A percentile compares a stretch with the other conserved stretches of the same genome.
These are phyloP conservation scores for Carnegiea gigantea DNA, from an alignment of 179 eudicot species.

Conservation along the genomic window DNA sequence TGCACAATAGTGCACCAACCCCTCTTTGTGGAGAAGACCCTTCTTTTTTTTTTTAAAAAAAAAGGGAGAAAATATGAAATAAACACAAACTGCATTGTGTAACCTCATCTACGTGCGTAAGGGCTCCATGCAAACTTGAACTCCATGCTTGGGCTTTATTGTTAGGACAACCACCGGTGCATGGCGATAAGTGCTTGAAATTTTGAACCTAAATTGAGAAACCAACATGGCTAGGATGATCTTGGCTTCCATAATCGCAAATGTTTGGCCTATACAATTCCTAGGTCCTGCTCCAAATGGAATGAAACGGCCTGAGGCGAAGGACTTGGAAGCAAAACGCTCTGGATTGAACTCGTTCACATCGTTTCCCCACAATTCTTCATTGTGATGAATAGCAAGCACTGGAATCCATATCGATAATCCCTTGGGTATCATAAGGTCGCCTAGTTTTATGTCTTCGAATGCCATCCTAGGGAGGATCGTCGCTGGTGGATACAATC, in stretches of 20 bases:
- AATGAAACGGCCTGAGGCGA: conserved; percentile 57
- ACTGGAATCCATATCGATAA: conserved; percentile 91
- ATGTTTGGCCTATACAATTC: conserved; percentile 81
- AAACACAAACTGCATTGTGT: neutral
- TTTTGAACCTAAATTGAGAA: conserved; percentile 50
- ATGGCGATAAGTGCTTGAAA: conserved; percentile 68
- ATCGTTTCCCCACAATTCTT: conserved; percentile 79
- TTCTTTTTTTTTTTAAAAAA: neutral
- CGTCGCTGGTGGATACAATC: conserved; percentile 85
- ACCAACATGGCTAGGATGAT: conserved; percentile 72
- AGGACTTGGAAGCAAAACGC: conserved; percentile 64
- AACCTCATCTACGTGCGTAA: conserved; percentile 23
- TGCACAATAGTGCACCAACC: conserved; percentile 19
- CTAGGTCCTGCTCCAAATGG: conserved; percentile 88
- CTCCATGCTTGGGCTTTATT: conserved; percentile 87
- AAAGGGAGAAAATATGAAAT: neutral
- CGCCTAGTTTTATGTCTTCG: conserved; percentile 71
- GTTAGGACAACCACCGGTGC: conserved; percentile 81
- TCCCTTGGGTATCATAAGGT: conserved; percentile 78
- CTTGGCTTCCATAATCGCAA: conserved; percentile 88
- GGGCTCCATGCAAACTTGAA: conserved; percentile 66
- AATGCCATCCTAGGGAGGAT: conserved; percentile 84
- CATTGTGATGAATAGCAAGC: conserved; percentile 72
- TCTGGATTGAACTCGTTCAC: conserved; percentile 77
- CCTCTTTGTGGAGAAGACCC: neutral